Conservation (phyloP, 2,329 filamentous ascomycete genomes). For the Aulographum hederae region DNA sequence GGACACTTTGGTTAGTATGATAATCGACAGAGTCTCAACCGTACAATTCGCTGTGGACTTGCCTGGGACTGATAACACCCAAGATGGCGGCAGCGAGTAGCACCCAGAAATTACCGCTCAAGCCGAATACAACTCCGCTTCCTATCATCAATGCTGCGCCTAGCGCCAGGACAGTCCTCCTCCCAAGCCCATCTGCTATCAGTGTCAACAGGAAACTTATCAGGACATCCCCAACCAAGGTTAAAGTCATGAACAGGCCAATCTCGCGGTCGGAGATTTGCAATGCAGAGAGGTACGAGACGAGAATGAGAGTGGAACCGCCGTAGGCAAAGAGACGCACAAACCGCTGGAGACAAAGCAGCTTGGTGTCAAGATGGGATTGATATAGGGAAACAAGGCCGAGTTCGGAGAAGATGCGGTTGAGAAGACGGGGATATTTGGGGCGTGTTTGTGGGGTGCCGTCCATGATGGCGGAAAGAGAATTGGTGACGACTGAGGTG, state of each 20-base stretch:
- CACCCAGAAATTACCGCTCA: conserved; percentile 36
- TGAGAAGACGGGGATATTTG: no score
- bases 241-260: conserved; percentile 49
- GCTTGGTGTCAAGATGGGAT: neutral
- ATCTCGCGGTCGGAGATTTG: conserved; percentile 32
- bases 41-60: neutral
- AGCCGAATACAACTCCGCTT: conserved; percentile 38
- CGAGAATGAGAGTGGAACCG: conserved; percentile 36
- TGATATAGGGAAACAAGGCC: neutral
- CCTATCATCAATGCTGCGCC: conserved; percentile 37
- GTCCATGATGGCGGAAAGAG: no score
- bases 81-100: conserved; percentile 38
- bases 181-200: conserved; percentile 38
- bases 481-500: no score
- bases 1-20: no score
- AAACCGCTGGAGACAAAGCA: conserved; percentile 1
- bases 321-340: conserved; percentile 39
- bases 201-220: conserved; percentile 41
- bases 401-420: neutral
- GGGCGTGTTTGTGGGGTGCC: no score
- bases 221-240: conserved; percentile 38
- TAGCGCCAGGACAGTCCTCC: conserved; percentile 32
- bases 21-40: conserved; percentile 9
- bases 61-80: conserved; percentile 44
- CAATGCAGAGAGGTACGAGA: conserved; percentile 34